phyloP scores from a whole-genome alignment of 257 asterid species.

The Ocimum tenuiflorum region DNA sequence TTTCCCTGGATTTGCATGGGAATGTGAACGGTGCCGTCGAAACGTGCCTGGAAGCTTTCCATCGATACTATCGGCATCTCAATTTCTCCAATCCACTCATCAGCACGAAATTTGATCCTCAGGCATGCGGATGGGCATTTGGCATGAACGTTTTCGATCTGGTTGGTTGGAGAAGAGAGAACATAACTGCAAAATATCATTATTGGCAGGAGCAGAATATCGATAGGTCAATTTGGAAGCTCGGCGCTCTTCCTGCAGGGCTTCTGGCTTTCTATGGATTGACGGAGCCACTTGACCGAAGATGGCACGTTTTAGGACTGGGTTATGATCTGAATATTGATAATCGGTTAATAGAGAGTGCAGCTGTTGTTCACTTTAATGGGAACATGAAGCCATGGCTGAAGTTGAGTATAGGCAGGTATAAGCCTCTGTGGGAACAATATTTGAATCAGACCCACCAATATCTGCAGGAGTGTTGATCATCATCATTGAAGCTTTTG shows the following conservation, averaged over 20 bases:
- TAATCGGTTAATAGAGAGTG: constrained; percentile 65
- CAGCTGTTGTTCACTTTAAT: constrained; percentile 77
- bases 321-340: constrained; percentile 68
- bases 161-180: constrained; percentile 69
- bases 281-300: constrained; percentile 77
- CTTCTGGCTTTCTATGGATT: constrained; percentile 72
- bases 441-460: constrained; percentile 56
- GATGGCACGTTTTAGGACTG: constrained; percentile 87
- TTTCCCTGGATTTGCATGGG: constrained; percentile 74
- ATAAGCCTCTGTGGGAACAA: constrained; percentile 75
- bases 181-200: constrained; percentile 60
- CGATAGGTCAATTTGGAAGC: constrained; percentile 66
- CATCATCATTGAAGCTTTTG: constrained; percentile 30
- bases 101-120: constrained; percentile 80
- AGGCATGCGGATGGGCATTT: constrained; percentile 89
- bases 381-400: constrained; percentile 97
- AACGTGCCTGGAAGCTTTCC: constrained; percentile 85
- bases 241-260: constrained; percentile 82
- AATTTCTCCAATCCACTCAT: constrained; percentile 77
- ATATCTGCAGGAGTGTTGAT: constrained; percentile 58
- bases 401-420: constrained; percentile 63
- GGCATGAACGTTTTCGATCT: constrained; percentile 82
- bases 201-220: constrained; percentile 62
- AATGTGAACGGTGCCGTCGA: constrained; percentile 91
- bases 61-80: constrained; percentile 68